Evolutionary conservation across 352 stramenopile species (phyloP).

Genomic region (Globisporangium recalcitrans): DNA sequence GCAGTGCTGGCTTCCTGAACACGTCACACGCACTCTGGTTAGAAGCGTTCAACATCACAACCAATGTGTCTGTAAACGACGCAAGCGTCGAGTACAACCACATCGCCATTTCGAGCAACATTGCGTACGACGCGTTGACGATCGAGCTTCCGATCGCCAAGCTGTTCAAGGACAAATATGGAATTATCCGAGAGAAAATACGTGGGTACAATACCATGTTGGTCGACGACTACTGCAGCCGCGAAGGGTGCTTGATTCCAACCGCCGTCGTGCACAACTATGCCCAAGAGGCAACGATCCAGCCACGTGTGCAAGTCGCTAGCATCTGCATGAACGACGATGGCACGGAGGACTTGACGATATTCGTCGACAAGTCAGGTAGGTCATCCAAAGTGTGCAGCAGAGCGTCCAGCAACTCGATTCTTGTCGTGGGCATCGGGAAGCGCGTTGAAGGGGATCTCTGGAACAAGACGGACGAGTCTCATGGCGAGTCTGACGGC

Average conservation of each 20-base stretch:
- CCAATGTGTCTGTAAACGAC: neutral
- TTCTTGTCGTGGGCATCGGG: slow-evolving; percentile 11
- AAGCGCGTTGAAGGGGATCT: slow-evolving; percentile 1
- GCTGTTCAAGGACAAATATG: no score
- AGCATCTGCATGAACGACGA: slow-evolving; percentile 15
- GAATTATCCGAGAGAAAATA: no score
- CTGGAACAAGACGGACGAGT: neutral
- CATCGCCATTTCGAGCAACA: slow-evolving; percentile 11
- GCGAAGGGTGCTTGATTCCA: slow-evolving; percentile 1
- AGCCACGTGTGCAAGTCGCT: slow-evolving; percentile 12
- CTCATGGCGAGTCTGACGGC: neutral
- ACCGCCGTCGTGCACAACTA: neutral
- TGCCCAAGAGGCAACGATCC: neutral
- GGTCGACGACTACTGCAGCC: slow-evolving; percentile 1
- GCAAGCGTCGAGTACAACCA: slow-evolving; percentile 12
- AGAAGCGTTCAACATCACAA: neutral
- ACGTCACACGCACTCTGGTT: neutral
- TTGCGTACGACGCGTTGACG: slow-evolving; percentile 21
- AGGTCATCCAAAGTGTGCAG: no score
- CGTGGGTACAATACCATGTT: no score
- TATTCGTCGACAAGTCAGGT: neutral
- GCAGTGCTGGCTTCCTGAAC: no score
- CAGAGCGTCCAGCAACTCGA: slow-evolving; percentile 9
- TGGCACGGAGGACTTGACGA: slow-evolving; percentile 9
- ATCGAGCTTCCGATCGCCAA: slow-evolving; percentile 13